These are phyloP conservation scores for Mycena sanguinolenta DNA, from an alignment of 768 basidiomycete genomes.

Conservation along the genomic window DNA sequence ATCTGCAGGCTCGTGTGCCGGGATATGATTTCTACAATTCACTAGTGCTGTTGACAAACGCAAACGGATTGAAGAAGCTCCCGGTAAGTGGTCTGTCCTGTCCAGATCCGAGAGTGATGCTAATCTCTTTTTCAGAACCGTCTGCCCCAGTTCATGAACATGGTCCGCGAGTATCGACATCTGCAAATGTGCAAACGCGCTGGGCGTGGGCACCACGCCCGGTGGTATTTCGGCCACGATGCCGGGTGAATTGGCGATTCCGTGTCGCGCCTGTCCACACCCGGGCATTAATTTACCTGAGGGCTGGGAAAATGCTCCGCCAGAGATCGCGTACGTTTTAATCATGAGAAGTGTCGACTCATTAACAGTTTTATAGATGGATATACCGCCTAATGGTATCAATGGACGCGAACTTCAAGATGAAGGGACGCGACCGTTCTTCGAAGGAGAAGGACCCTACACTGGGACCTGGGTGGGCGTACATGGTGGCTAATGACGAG, in stretches of 20 bases:
- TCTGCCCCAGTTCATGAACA: background rate
- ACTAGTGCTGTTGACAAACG: background rate
- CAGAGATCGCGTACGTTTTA: background rate
- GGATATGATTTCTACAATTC: background rate
- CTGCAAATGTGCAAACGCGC: background rate
- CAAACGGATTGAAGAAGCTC: background rate
- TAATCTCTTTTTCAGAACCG: background rate
- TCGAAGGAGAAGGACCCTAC: conserved; percentile 28
- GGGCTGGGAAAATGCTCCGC: conserved; percentile 1
- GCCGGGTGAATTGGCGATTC: conserved; percentile 15
- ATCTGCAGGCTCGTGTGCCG: background rate
- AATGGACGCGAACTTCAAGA: conserved; percentile 38
- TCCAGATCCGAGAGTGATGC: background rate
- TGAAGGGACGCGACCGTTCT: conserved; percentile 15
- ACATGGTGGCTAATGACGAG: conserved; percentile 11
- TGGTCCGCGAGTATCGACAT: background rate
- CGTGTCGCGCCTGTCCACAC: conserved; percentile 12
- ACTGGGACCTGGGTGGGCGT: conserved; percentile 6
- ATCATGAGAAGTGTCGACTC: background rate
- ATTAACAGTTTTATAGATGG: conserved; percentile 7
- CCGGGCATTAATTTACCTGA: conserved; percentile 23
- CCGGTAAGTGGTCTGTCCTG: no score
- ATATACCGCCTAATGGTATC: conserved; percentile 29
- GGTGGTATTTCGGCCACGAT: background rate
- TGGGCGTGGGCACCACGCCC: background rate